Percentiles rank a stretch among this genome's conserved stretches.
phyloP scores from a whole-genome alignment of 1,284 basidiomycete species.

The Apiotrichum sp. region DNA sequence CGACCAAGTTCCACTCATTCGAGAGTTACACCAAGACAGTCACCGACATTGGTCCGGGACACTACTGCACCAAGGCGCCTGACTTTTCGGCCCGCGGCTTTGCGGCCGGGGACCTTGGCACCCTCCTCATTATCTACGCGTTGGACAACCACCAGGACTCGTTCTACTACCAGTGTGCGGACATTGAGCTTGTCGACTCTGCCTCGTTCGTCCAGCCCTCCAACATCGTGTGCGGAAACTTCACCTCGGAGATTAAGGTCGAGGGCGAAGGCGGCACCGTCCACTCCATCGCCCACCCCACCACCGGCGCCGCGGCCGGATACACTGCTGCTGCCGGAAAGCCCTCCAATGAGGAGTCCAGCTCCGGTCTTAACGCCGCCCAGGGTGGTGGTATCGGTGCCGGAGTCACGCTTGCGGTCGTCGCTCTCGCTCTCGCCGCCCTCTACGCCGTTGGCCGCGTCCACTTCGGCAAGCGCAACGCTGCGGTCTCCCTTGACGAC shows the following conservation, averaged over 20 bases:
- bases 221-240: constrained; percentile 9
- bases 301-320: background rate
- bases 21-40: constrained; percentile 24
- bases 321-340: background rate
- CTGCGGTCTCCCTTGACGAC: background rate
- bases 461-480: constrained; percentile 3
- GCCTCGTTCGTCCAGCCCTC: constrained; percentile 2
- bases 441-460: constrained; percentile 4
- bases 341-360: background rate
- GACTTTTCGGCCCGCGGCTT: constrained; percentile 27
- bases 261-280: background rate
- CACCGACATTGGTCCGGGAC: constrained; percentile 20
- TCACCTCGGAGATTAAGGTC: background rate
- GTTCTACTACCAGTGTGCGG: constrained; percentile 28
- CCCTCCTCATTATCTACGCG: constrained; percentile 28
- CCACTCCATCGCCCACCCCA: background rate
- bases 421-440: background rate
- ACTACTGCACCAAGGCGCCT: constrained; percentile 28
- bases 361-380: background rate
- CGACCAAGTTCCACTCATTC: constrained; percentile 26
- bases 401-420: background rate
- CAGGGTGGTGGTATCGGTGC: constrained; percentile 6
- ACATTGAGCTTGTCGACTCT: constrained; percentile 21
- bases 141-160: constrained; percentile 10
- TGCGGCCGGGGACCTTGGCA: constrained; percentile 24